phyloP scores from a whole-genome alignment of 2,329 filamentous ascomycete genomes.

The Huntiella abstrusa region DNA sequence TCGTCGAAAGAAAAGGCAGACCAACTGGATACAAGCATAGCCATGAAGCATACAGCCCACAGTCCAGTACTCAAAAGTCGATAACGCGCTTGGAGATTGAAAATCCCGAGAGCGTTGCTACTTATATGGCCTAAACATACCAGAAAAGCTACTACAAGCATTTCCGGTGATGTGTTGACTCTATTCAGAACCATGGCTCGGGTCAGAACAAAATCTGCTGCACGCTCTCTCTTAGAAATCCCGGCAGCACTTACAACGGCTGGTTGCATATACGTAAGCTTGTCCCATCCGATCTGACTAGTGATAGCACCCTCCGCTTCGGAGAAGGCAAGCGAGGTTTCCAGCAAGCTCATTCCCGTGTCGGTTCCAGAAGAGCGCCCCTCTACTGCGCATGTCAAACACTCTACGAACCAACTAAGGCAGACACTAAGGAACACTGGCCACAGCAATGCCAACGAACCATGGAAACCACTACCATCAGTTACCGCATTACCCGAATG shows the following conservation, averaged over 20 bases:
- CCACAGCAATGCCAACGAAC: conserved; percentile 63
- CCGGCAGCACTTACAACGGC: conserved; percentile 15
- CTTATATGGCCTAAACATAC: conserved; percentile 76
- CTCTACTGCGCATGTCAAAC: conserved; percentile 70
- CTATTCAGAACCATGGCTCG: conserved; percentile 53
- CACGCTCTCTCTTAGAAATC: background rate
- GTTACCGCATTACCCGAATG: conserved; percentile 27
- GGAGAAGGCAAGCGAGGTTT: conserved; percentile 87
- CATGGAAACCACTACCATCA: conserved; percentile 32
- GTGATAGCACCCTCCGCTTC: conserved; percentile 82
- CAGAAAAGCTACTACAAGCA: conserved; percentile 71
- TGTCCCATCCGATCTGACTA: conserved; percentile 55
- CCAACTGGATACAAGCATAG: conserved; percentile 61
- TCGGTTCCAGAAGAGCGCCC: conserved; percentile 64
- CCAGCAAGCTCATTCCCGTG: conserved; percentile 90
- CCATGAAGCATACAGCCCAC: conserved; percentile 84
- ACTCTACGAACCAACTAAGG: conserved; percentile 74
- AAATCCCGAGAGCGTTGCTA: conserved; percentile 64
- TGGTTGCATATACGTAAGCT: conserved; percentile 14
- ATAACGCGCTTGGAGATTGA: conserved; percentile 59
- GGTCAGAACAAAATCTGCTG: conserved; percentile 21
- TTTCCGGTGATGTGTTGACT: conserved; percentile 77
- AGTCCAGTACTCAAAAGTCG: conserved; percentile 75
- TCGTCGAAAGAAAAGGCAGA: conserved; percentile 42
- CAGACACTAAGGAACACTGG: conserved; percentile 52